Evolutionary conservation across 495 filamentous ascomycete genomes (phyloP).

Genomic region (Penicillium ochrochloron): DNA sequence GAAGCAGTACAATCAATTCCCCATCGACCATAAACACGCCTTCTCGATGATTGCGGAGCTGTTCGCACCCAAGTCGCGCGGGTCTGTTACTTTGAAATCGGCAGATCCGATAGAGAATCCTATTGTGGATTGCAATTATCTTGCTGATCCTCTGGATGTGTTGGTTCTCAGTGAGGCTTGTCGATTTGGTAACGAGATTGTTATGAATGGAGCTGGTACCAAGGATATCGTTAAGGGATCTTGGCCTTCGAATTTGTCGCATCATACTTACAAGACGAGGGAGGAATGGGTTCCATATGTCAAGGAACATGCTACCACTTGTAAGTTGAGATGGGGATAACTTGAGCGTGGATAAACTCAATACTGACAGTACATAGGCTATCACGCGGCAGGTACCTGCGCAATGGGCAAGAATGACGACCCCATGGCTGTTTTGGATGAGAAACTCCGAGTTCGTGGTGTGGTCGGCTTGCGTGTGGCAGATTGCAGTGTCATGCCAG

Average conservation of each 20-base stretch:
- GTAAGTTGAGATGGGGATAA: constrained; percentile 33
- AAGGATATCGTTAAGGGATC: constrained; percentile 59
- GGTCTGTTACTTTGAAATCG: constrained; percentile 43
- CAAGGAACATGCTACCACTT: constrained; percentile 57
- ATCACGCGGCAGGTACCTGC: constrained; percentile 58
- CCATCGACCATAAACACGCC: constrained; percentile 44
- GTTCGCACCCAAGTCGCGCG: constrained; percentile 47
- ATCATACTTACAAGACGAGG: constrained; percentile 50
- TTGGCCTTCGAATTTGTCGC: constrained; percentile 52
- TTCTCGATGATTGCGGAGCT: constrained; percentile 51
- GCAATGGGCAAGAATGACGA: constrained; percentile 55
- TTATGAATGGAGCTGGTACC: constrained; percentile 55
- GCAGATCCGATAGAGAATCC: constrained; percentile 45
- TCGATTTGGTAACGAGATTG: constrained; percentile 57
- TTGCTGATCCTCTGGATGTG: constrained; percentile 53
- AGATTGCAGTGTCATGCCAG: constrained; percentile 62
- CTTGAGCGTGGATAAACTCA: background rate
- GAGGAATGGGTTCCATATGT: constrained; percentile 56
- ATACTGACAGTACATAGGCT: constrained; percentile 37
- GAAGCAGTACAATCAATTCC: constrained; percentile 53
- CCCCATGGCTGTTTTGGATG: constrained; percentile 58
- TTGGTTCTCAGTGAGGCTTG: constrained; percentile 55
- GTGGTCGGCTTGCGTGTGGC: constrained; percentile 58
- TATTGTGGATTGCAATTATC: constrained; percentile 55
- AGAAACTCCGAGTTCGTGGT: constrained; percentile 55